Evolutionary conservation across 768 basidiomycete species (phyloP).

Genomic region (Dictyophora rubrovolvata): DNA sequence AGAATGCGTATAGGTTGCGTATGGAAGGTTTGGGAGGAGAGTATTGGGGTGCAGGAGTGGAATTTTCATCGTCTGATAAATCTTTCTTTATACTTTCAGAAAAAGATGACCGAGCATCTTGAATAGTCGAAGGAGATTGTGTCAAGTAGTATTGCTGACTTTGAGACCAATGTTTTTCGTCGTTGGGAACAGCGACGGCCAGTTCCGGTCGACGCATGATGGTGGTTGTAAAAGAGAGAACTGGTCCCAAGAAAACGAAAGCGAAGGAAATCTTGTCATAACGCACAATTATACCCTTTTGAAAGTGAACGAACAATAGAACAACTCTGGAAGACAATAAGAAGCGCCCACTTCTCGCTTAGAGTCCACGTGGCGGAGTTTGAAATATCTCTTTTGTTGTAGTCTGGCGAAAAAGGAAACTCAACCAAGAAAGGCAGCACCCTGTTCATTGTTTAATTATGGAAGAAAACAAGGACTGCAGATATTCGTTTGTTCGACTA

Average conservation of each 20-base stretch:
- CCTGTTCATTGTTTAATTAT: neutral
- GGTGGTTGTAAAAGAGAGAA: neutral
- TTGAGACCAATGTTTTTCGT: neutral
- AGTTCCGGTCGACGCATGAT: constrained; percentile 7
- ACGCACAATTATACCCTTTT: neutral
- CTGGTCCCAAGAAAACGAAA: neutral
- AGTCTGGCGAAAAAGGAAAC: neutral
- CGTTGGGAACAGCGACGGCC: constrained; percentile 1
- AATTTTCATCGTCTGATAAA: neutral
- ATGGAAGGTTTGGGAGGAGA: constrained; percentile 39
- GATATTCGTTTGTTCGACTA: too few relatives aligned
- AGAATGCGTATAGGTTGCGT: constrained; percentile 55
- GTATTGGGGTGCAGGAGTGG: constrained; percentile 2
- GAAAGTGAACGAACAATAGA: neutral
- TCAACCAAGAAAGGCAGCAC: neutral
- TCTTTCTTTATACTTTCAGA: neutral
- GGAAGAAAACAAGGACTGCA: too few relatives aligned
- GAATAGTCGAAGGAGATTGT: constrained; percentile 7
- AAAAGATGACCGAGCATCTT: neutral
- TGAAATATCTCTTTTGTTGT: neutral
- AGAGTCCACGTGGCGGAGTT: neutral
- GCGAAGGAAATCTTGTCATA: neutral
- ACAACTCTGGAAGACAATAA: constrained; percentile 3
- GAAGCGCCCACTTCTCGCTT: neutral
- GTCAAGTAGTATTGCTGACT: neutral